Percentiles rank a stretch among this genome's conserved stretches.
Evolutionary conservation across 1,284 basidiomycete species (phyloP).

Genomic region (Moesziomyces aphidis): DNA sequence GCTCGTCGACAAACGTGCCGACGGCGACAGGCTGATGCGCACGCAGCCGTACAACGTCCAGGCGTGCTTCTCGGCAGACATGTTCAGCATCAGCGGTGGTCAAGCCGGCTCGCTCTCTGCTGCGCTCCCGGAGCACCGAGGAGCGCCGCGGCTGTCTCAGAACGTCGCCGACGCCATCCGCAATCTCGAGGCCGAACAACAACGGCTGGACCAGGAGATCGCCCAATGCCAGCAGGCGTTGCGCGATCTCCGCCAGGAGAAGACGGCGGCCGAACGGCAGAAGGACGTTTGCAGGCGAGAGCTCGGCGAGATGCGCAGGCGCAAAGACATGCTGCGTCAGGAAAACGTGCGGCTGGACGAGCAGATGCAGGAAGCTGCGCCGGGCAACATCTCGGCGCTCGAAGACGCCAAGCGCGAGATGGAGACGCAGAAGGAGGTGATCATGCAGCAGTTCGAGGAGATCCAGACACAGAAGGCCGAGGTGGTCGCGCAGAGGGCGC

Average conservation of each 20-base stretch:
- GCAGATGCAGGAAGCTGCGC: slow-evolving; percentile 79
- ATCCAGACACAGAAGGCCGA: slow-evolving; percentile 48
- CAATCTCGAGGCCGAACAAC: slow-evolving; percentile 38
- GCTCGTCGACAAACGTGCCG: slow-evolving; percentile 71
- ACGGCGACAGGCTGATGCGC: slow-evolving; percentile 65
- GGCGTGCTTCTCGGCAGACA: slow-evolving; percentile 60
- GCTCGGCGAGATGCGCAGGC: slow-evolving; percentile 27
- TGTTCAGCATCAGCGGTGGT: slow-evolving; percentile 59
- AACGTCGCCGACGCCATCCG: slow-evolving; percentile 56
- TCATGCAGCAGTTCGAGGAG: slow-evolving; percentile 48
- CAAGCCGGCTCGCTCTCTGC: slow-evolving; percentile 40
- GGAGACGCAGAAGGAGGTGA: slow-evolving; percentile 47
- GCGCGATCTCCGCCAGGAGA: slow-evolving; percentile 20
- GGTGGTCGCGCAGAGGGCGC: slow-evolving; percentile 63
- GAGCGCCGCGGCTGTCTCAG: slow-evolving; percentile 64
- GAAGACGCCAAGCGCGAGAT: slow-evolving; percentile 70
- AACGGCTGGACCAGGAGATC: slow-evolving; percentile 30
- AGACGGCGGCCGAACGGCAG: slow-evolving; percentile 19
- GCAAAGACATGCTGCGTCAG: slow-evolving; percentile 28
- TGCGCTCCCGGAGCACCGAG: slow-evolving; percentile 65
- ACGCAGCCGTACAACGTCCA: slow-evolving; percentile 60
- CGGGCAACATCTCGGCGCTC: slow-evolving; percentile 77
- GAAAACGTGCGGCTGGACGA: slow-evolving; percentile 71
- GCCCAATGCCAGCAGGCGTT: slow-evolving; percentile 8
- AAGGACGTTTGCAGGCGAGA: slow-evolving; percentile 20